These are phyloP conservation scores for Jaenimonas drosophilae DNA, from an alignment of 208 protist genomes.

Conservation along the genomic window DNA sequence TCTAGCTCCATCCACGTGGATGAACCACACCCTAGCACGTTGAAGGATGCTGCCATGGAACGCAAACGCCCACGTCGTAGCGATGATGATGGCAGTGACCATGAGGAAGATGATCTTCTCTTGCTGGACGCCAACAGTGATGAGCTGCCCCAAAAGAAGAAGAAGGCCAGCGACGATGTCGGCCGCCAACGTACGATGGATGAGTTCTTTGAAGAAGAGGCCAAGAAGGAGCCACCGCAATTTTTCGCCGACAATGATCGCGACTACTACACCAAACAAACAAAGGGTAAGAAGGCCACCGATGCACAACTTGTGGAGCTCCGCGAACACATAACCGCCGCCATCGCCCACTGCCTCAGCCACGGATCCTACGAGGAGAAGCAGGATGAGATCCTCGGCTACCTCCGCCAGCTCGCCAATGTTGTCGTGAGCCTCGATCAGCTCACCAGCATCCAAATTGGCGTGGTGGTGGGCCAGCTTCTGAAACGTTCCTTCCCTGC, in stretches of 20 bases:
- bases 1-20: no score
- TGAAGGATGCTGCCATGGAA: no score
- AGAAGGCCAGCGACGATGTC: background rate
- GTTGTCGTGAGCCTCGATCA: slow-evolving; percentile 44
- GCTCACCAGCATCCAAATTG: slow-evolving; percentile 36
- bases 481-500: slow-evolving; percentile 23
- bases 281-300: slow-evolving; percentile 9
- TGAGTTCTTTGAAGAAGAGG: slow-evolving; percentile 5
- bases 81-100: background rate
- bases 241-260: no score
- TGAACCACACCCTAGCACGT: no score
- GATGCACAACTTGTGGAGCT: slow-evolving; percentile 12
- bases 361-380: slow-evolving; percentile 1
- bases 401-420: slow-evolving; percentile 26
- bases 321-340: slow-evolving; percentile 7
- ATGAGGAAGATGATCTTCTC: background rate
- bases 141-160: background rate
- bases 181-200: slow-evolving; percentile 1
- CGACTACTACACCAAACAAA: background rate
- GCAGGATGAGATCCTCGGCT: slow-evolving; percentile 20
- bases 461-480: slow-evolving; percentile 49
- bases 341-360: slow-evolving; percentile 2
- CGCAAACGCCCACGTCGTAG: no score
- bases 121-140: background rate
- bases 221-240: no score